phyloP scores from a whole-genome alignment of 2,329 filamentous ascomycete genomes.

The Curvularia sp. region DNA sequence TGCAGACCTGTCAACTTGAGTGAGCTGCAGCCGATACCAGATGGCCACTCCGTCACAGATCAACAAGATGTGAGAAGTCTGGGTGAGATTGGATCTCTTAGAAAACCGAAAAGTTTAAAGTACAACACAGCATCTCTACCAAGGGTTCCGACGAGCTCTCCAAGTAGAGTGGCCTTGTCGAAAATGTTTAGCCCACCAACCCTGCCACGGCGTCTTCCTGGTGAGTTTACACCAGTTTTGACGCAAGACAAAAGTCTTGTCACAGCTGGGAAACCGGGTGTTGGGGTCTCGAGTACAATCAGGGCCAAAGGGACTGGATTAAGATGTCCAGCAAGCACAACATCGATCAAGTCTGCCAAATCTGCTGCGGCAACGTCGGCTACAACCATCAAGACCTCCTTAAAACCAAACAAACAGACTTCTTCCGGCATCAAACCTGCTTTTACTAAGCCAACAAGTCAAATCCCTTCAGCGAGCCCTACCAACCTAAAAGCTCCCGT shows the following conservation, averaged over 20 bases:
- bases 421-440: background rate
- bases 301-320: background rate
- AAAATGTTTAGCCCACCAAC: background rate
- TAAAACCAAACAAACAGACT: background rate
- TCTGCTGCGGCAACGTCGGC: background rate
- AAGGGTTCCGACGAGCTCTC: background rate
- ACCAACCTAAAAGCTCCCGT: background rate
- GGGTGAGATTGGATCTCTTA: background rate
- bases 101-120: slow-evolving; percentile 1
- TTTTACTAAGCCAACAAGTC: background rate
- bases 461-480: background rate
- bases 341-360: background rate
- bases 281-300: background rate
- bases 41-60: background rate
- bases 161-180: background rate
- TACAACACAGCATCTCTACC: slow-evolving; percentile 7
- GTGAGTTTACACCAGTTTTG: background rate
- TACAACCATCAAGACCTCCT: background rate
- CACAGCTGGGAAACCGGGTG: background rate
- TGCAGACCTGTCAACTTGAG: slow-evolving; percentile 12
- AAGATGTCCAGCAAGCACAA: background rate
- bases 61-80: background rate
- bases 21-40: slow-evolving; percentile 11
- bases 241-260: background rate
- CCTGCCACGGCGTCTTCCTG: background rate